Percentiles rank a stretch among this genome's conserved stretches.
Conservation (phyloP, 495 filamentous ascomycete genomes). For the Xylaria grammica region DNA sequence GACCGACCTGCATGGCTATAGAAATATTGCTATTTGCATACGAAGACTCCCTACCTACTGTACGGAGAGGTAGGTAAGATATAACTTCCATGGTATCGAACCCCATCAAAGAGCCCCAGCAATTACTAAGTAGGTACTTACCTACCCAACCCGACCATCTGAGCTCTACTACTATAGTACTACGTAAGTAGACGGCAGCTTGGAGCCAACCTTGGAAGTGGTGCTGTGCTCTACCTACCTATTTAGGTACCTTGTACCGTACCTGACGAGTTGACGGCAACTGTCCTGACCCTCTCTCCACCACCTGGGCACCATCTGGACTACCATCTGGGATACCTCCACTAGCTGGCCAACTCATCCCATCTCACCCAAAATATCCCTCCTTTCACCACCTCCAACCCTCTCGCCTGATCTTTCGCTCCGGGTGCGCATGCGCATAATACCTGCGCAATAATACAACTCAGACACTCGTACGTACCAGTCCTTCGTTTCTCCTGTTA, state of each 20-base stretch:
- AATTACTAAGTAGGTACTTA: too few species aligned
- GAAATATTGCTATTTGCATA: not conserved
- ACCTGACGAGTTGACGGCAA: not conserved
- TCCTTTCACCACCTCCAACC: conserved; percentile 16
- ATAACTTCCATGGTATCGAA: too few species aligned
- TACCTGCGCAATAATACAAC: conserved; percentile 14
- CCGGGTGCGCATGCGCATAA: conserved; percentile 19
- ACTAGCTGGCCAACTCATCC: conserved; percentile 16
- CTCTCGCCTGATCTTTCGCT: not conserved
- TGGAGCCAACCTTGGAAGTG: too few species aligned
- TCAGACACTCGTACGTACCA: conserved; percentile 18
- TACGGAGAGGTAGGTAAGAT: too few species aligned
- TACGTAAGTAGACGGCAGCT: too few species aligned
- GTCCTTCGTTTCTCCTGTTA: conserved; percentile 3
- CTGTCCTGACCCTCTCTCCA: too few species aligned
- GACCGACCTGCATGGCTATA: not conserved
- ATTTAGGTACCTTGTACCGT: not conserved
- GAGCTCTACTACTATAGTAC: too few species aligned
- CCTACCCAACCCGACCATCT: too few species aligned
- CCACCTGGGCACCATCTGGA: conserved; percentile 7
- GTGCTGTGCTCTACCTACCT: too few species aligned
- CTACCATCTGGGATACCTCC: conserved; percentile 14
- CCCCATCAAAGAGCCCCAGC: too few species aligned
- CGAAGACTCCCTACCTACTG: not conserved
- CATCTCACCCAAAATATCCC: conserved; percentile 14